Base-by-base conservation (phyloP, 1,284 basidiomycete species). In the Puccinia coronata region DNA sequence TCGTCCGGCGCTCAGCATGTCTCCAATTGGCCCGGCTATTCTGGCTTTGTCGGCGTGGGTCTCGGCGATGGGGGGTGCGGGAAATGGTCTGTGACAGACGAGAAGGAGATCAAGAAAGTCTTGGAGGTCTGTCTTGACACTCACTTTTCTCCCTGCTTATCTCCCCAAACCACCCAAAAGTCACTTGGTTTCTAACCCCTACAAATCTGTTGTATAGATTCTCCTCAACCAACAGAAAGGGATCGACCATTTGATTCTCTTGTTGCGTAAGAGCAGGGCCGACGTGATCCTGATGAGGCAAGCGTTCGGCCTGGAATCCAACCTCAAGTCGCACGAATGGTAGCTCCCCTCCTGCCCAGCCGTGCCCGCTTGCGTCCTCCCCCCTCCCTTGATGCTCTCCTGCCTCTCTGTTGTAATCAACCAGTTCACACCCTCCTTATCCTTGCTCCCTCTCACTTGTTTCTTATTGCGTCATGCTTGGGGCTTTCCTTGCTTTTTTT, bases 41-140 rank as follows among this genome's bases (percentile, higher is more conserved):
- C 67, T 39, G 47, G 34, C 3, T 75, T 75, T 25, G 36, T 75
- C 61, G 23, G 71, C 20, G 36, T 73, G 16, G 51, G 55, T 55
- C 39, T 12, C n/a, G 51, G 36, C 18, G 55, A 53, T 23, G n/a
- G 47, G 23, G 73, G 73, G 9, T 25, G 39, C 25, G 63, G 61
- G 1, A 78, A 59, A 71, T 79, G 77, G 77, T 57, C 77, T 16
- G 28, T 79, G 23, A 71, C n/a, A 43, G 77, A 79, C 31, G 65
- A 79, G n/a, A 70, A 49, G 61, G 65, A 79, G 47, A 79, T 79
- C n/a, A 71, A 70, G 47, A 79, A 79, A 41, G 67, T 79, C 39
- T 61, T 79, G 49, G 67, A 79, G 28, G 77, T 79, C 36, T 31
- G 76, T 61, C 18, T 20, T 63, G 14, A 6, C 39, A 20, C n/a